phyloP scores from a whole-genome alignment of 306 rosid species.

The Acmispon strigosus region DNA sequence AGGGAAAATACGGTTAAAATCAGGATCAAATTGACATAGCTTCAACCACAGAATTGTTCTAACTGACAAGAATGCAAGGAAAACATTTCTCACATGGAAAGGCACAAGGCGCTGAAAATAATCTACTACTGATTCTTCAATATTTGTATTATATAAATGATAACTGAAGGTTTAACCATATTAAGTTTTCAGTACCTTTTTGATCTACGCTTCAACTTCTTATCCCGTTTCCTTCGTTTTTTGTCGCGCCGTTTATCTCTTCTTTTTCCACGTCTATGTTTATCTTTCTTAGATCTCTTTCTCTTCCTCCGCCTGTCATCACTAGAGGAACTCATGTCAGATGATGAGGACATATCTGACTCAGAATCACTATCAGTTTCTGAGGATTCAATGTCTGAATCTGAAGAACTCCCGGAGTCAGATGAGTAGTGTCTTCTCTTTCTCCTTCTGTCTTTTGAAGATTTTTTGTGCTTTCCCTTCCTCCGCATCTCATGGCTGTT shows the following conservation, averaged over 20 bases:
- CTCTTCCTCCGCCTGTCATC: slow-evolving; percentile 79
- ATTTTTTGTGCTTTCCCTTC: slow-evolving; percentile 62
- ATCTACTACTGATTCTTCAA: background rate
- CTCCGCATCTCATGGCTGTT: slow-evolving; percentile 46
- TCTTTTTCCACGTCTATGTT: slow-evolving; percentile 51
- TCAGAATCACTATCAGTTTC: slow-evolving; percentile 86
- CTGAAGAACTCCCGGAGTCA: slow-evolving; percentile 70
- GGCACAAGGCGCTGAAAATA: background rate
- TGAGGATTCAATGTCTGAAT: slow-evolving; percentile 64
- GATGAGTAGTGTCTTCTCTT: slow-evolving; percentile 65
- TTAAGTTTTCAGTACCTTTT: slow-evolving; percentile 47
- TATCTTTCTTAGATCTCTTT: slow-evolving; percentile 72
- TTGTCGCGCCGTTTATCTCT: slow-evolving; percentile 65
- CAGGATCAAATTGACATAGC: background rate
- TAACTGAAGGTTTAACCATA: background rate
- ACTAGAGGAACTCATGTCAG: slow-evolving; percentile 67
- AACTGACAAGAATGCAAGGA: background rate
- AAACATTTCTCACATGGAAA: background rate
- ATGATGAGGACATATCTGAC: slow-evolving; percentile 61
- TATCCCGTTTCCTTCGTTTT: slow-evolving; percentile 54
- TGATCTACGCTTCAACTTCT: slow-evolving; percentile 60
- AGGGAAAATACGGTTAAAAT: background rate
- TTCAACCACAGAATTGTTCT: background rate
- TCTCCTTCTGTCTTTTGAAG: slow-evolving; percentile 62
- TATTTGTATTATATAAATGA: background rate